phyloP scores from a whole-genome alignment of 2,329 filamentous ascomycete genomes.

The Beauveria caledonica region DNA sequence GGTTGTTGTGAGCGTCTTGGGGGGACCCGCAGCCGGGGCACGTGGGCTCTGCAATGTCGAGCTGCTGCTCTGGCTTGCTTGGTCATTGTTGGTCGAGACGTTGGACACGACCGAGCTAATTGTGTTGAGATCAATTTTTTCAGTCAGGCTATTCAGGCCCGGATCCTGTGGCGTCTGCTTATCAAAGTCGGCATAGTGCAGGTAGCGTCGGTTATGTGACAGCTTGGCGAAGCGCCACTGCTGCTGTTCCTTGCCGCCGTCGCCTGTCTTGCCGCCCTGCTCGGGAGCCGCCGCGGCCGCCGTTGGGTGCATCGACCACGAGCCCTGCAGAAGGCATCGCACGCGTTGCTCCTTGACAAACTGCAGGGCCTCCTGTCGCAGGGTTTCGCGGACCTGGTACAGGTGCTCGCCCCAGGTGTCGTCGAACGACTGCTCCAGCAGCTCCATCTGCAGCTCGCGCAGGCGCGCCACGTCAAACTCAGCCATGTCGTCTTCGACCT shows the following conservation, averaged over 20 bases:
- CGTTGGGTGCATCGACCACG: conserved; percentile 66
- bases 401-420: conserved; percentile 91
- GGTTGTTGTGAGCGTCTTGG: conserved; percentile 47
- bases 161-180: conserved; percentile 57
- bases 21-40: not conserved
- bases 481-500: conserved; percentile 81
- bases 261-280: conserved; percentile 27
- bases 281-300: conserved; percentile 21
- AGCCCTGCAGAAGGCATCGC: conserved; percentile 76
- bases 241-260: conserved; percentile 25
- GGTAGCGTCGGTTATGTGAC: conserved; percentile 80
- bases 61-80: conserved; percentile 34
- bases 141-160: conserved; percentile 60
- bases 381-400: conserved; percentile 79
- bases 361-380: conserved; percentile 83
- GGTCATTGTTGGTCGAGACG: conserved; percentile 51
- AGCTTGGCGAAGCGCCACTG: conserved; percentile 76
- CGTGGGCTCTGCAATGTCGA: conserved; percentile 31
- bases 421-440: conserved; percentile 85
- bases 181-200: conserved; percentile 85
- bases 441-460: conserved; percentile 84
- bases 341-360: conserved; percentile 97
- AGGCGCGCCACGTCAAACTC: conserved; percentile 74
- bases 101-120: conserved; percentile 94
- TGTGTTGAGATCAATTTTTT: conserved; percentile 78